Evolutionary conservation across 768 basidiomycete genomes (phyloP), one percentile per base, ranked within the genome.

Genomic region (Hortiboletus campestris): DNA sequence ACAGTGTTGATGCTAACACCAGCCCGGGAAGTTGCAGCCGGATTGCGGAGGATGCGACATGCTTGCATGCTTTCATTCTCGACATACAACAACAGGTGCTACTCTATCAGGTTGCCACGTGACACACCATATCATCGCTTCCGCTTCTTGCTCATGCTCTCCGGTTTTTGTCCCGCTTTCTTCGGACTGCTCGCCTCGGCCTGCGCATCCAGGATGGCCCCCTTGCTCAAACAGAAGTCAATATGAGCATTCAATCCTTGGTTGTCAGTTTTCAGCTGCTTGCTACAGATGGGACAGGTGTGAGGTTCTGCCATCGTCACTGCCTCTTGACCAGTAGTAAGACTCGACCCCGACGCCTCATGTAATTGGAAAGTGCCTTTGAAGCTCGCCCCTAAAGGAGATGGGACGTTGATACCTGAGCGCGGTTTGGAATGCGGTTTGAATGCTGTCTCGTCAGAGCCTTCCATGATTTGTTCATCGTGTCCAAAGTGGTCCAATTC

Each of bases 191-290:
- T 59, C 6, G 66, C 66, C 50, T 67, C 63, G 0, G 61, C 65
- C 53, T 89, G 88, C 0, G 89, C 89, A 63, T 89, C 81, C 55
- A 80, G 73, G 57, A 96, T 94, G 3, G 84, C 88, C 22, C 80
- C 82, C 55, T 84, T 82, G 67, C 90, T 94, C 48, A 97, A 70
- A 65, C 94, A 97, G 63, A 86, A 89, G 70, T 97, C 94, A 42
- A 97, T 79, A 64, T 97, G 94, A n/a, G 82, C 77, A 66, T 97
- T 96, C 34, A 97, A 72, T 6, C 81, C 85, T 46, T 80, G 76
- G 66, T 97, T 97, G 67, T 92, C 85, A 1, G 80, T 83, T 56
- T 79, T 74, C 51, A 93, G 67, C 13, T 72, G 67, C 65, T 82
- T 84, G 25, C 72, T 67, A 63, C 91, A 95, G 22, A 94, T 75